These are phyloP conservation scores for Vanrija pseudolonga DNA, from an alignment of 1,284 basidiomycete genomes.

Conservation along the genomic window DNA sequence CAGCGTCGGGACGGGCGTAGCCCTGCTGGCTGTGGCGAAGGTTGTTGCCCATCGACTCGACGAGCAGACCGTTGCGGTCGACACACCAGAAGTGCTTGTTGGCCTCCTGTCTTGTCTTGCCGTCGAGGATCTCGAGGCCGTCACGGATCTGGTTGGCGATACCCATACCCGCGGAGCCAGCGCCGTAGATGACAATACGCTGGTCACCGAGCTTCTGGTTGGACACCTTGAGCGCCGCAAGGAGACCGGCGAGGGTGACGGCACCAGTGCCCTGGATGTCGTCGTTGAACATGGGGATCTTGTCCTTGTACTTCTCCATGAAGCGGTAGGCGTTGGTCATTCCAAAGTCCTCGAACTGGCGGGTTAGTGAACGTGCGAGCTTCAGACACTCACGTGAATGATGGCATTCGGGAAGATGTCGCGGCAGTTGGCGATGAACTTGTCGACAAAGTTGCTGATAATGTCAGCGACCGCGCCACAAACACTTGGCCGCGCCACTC, in stretches of 20 bases:
- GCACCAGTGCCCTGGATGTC: slow-evolving; percentile 76
- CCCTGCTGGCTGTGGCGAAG: slow-evolving; percentile 47
- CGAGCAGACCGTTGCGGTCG: slow-evolving; percentile 50
- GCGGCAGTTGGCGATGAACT: slow-evolving; percentile 51
- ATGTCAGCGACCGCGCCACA: background rate
- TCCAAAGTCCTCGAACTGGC: slow-evolving; percentile 52
- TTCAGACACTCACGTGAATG: background rate
- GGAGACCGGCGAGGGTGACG: slow-evolving; percentile 56
- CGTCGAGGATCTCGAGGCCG: slow-evolving; percentile 63
- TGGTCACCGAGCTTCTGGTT: slow-evolving; percentile 65
- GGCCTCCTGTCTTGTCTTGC: slow-evolving; percentile 60
- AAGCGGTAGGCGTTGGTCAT: slow-evolving; percentile 66
- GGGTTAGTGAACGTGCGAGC: slow-evolving; percentile 12
- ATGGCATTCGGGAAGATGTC: slow-evolving; percentile 50
- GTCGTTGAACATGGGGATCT: slow-evolving; percentile 64
- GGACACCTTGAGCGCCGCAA: slow-evolving; percentile 62
- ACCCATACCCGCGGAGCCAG: slow-evolving; percentile 77
- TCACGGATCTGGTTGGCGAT: slow-evolving; percentile 64
- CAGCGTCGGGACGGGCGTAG: slow-evolving; percentile 50
- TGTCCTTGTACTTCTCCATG: slow-evolving; percentile 59
- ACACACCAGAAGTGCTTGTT: slow-evolving; percentile 63
- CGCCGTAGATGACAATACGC: slow-evolving; percentile 72
- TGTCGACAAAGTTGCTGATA: slow-evolving; percentile 40
- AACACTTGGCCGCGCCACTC: background rate
- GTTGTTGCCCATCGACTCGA: slow-evolving; percentile 46